These are phyloP conservation scores for Diaporthe capsici DNA, from an alignment of 2,329 filamentous ascomycete genomes.

Conservation along the genomic window DNA sequence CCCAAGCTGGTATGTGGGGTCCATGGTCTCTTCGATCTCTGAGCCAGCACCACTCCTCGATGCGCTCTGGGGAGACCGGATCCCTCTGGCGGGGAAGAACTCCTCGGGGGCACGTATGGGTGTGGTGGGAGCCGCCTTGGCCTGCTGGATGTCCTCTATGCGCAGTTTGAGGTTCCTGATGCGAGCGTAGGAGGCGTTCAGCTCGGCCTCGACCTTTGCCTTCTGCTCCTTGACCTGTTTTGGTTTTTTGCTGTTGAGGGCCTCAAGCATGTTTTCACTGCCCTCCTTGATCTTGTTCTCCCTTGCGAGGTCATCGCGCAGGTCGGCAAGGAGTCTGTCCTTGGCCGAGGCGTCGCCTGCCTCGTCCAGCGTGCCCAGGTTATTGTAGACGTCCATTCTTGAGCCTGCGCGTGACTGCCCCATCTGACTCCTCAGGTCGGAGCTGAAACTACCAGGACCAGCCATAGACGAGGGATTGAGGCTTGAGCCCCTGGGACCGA, in stretches of 20 bases:
- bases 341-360: slow-evolving; percentile 68
- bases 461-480: slow-evolving; percentile 73
- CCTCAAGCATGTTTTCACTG: slow-evolving; percentile 97
- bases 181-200: slow-evolving; percentile 86
- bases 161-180: slow-evolving; percentile 73
- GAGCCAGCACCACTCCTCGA: slow-evolving; percentile 70
- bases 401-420: slow-evolving; percentile 75
- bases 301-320: slow-evolving; percentile 90
- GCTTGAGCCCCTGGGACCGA: slow-evolving; percentile 76
- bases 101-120: slow-evolving; percentile 69
- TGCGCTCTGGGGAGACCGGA: slow-evolving; percentile 71
- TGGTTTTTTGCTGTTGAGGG: slow-evolving; percentile 91
- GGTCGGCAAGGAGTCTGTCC: slow-evolving; percentile 80
- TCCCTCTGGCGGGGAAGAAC: slow-evolving; percentile 58
- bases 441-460: slow-evolving; percentile 88
- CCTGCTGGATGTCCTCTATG: slow-evolving; percentile 72
- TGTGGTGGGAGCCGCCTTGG: slow-evolving; percentile 64
- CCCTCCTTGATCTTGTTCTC: slow-evolving; percentile 99
- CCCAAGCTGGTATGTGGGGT: slow-evolving; percentile 91
- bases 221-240: slow-evolving; percentile 94
- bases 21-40: slow-evolving; percentile 77
- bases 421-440: slow-evolving; percentile 83
- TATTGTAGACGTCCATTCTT: slow-evolving; percentile 62
- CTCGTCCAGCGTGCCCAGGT: slow-evolving; percentile 73
- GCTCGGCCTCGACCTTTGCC: slow-evolving; percentile 84